Base-by-base conservation (phyloP, 2,329 filamentous ascomycete genomes). In the Trichoderma polysporum region DNA sequence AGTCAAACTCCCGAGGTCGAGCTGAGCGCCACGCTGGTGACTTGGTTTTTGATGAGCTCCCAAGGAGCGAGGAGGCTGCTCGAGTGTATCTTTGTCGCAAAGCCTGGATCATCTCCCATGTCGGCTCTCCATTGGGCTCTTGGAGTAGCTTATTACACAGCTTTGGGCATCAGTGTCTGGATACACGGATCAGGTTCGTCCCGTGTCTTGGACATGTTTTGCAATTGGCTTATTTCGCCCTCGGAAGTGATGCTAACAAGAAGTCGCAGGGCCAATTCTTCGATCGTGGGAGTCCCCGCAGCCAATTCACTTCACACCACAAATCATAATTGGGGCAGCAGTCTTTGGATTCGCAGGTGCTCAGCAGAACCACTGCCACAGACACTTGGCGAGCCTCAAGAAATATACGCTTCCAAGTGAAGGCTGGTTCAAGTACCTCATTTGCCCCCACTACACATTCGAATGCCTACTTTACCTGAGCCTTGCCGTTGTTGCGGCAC, bases 381-480 rank as follows among this genome's bases (percentile, higher is more conserved):
- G 80, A 64, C 84, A 94, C 72, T 84, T 95, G 22, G 87, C 89
- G 49, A 85, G 85, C 45, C 80, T 95, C 68, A 86, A 88, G 75
- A 94, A 93, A 75, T 98, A 99, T 78, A 91, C 91, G 12, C 83
- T 98, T 27, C 94, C 94, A 0, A 81, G 85, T 2, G 85, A 90
- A 68, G 89, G 90, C 2, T 79, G 91, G 66, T 99, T 98, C 77
- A 82, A 82, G 52, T 82, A 84, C 66, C 78, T 96, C 25, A 79
- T 97, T 45, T 96, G 91, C 72, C 93, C 95, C 19, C 95, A 99
- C 79, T 99, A 98, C 78, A 91, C 91, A 3, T 92, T 90, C 74
- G 95, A 98, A 80, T 94, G 92, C 75, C 76, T 91, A 47, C 87
- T 97, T 67, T 98, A 99, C 76, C 75, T 93, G 22, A 85, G 90